phyloP scores from a whole-genome alignment of 495 filamentous ascomycete species.

The Xylaria intraflava region DNA sequence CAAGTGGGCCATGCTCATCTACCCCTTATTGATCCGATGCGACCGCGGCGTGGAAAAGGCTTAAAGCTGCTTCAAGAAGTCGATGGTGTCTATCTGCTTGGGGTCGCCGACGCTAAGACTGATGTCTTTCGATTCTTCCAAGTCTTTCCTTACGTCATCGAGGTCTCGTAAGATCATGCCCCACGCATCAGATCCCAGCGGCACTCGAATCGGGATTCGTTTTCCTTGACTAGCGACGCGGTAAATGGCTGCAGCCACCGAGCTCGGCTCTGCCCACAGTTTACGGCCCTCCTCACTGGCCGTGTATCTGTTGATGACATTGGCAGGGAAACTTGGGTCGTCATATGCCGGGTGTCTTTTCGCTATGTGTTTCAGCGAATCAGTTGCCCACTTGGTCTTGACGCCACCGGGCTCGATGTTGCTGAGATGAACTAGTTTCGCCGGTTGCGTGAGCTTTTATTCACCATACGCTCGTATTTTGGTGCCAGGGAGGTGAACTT shows the following conservation, averaged over 20 bases:
- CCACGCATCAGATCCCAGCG: constrained; percentile 40
- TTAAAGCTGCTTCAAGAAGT: constrained; percentile 18
- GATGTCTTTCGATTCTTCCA: constrained; percentile 33
- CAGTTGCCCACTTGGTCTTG: constrained; percentile 38
- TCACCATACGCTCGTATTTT: constrained; percentile 37
- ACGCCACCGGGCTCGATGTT: constrained; percentile 47
- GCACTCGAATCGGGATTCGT: constrained; percentile 38
- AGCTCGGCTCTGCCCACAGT: constrained; percentile 31
- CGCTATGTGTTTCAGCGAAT: constrained; percentile 15
- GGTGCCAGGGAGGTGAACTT: constrained; percentile 26
- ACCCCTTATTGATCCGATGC: too few relatives aligned
- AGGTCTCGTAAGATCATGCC: constrained; percentile 29
- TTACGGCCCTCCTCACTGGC: constrained; percentile 22
- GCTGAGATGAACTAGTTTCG: constrained; percentile 35
- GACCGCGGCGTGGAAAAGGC: too few relatives aligned
- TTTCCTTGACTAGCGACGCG: constrained; percentile 28
- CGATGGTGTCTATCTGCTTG: constrained; percentile 21
- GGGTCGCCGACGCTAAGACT: constrained; percentile 25
- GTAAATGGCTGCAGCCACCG: constrained; percentile 34
- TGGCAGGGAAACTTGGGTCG: constrained; percentile 29
- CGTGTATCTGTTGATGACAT: constrained; percentile 31
- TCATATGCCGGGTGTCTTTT: constrained; percentile 34
- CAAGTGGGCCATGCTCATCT: too few relatives aligned
- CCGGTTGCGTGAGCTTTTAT: constrained; percentile 19
- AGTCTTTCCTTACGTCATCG: constrained; percentile 21